Base-by-base conservation (phyloP, 1,284 basidiomycete species). In the Irpex rosettiformis region DNA sequence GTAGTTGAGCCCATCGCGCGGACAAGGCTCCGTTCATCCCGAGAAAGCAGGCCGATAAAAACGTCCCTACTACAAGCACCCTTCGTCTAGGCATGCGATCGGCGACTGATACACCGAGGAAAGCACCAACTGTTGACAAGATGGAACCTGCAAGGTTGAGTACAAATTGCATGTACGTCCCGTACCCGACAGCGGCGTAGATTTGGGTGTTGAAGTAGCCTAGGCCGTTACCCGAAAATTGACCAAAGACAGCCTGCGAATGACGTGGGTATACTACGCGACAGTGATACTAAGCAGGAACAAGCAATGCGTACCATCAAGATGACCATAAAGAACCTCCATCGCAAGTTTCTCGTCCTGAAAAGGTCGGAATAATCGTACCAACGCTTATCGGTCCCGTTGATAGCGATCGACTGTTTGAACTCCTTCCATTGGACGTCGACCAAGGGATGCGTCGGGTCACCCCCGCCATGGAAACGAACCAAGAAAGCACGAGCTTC, bases 401-500 rank as follows among this genome's bases (percentile, higher is more conserved):
- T 47, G 7, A 24, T 47, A 1, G 43, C n/a, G 43, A 47, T 47
- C 18, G 43, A 47, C 22, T 47, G 11, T 18, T 47, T 47, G 43
- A 47, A 47, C 6, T 47, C 43, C 6, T 47, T 47, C 18, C n/a
- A 47, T 18, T 47, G 43, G 13, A 47, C 43, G 43, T 47, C 43
- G 1, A 47, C 43, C 43, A 47, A 47, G 43, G 43, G 43, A 22
- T 47, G 43, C 8, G 13, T 24, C 22, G 43, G 43, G 43, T 47
- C 43, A 18, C 43, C 43, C 22, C 43, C 43, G 21, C 43, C 43
- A 18, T 61, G 60, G 40, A 56, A 61, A 25, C 43, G 29, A 47
- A 61, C 30, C 60, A 69, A 60, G 21, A 69, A 61, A 3, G 61
- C 60, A 3, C 61, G 61, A 25, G 66, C 66, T 47, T 65, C 64